Evolutionary conservation across 1,139 yeast species (phyloP).

Genomic region (Blastobotrys buckinghamii): DNA sequence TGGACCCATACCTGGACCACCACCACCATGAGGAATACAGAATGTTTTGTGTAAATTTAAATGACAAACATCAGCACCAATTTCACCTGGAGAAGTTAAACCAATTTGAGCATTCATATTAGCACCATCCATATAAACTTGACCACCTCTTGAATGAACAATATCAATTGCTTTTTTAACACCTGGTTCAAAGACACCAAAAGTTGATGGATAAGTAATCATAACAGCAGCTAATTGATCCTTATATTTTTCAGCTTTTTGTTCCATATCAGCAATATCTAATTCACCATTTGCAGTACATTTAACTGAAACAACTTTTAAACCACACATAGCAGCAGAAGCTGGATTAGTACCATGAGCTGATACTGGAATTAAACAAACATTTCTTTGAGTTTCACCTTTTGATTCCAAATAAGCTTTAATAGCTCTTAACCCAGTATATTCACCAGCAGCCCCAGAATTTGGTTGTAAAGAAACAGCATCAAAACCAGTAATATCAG

Average conservation of each 20-base stretch:
- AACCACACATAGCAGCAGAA: constrained; percentile 94
- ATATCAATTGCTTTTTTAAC: constrained; percentile 76
- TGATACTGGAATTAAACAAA: constrained; percentile 91
- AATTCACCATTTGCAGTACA: constrained; percentile 82
- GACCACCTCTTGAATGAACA: constrained; percentile 85
- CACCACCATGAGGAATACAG: constrained; percentile 98
- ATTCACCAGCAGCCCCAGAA: constrained; percentile 98
- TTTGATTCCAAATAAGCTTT: constrained; percentile 65
- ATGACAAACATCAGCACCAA: constrained; percentile 99
- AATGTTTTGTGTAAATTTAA: constrained; percentile 94
- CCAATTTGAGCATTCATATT: constrained; percentile 99
- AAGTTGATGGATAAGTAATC: constrained; percentile 97
- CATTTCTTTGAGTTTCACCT: constrained; percentile 71
- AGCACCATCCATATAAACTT: constrained; percentile 96
- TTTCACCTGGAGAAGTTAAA: constrained; percentile 91
- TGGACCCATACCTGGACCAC: constrained; percentile 99
- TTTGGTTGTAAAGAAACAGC: constrained; percentile 93
- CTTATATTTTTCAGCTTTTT: constrained; percentile 65
- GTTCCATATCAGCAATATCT: constrained; percentile 67
- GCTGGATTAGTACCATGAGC: constrained; percentile 99
- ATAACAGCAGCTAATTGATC: constrained; percentile 78
- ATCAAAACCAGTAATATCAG: constrained; percentile 91
- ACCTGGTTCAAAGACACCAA: constrained; percentile 93
- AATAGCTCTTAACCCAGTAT: constrained; percentile 86
- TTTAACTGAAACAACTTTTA: constrained; percentile 88